phyloP scores from a whole-genome alignment of 805 yeast genomes.

The Wickerhamiella lipophila region DNA sequence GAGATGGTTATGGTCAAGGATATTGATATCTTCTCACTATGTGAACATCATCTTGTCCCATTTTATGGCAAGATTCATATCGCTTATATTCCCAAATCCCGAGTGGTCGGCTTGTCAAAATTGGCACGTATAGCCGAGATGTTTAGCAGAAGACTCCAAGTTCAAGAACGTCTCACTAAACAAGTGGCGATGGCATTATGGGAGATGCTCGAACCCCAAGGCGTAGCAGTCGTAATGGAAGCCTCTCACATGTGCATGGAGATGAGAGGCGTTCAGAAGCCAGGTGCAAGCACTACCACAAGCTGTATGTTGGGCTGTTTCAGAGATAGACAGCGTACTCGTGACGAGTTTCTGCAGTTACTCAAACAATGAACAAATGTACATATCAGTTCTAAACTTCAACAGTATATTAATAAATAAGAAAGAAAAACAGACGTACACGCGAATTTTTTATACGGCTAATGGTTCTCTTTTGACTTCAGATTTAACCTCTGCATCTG shows the following conservation, averaged over 20 bases:
- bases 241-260: constrained; percentile 99
- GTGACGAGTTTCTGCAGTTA: constrained; percentile 86
- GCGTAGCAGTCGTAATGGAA: constrained; percentile 97
- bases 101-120: constrained; percentile 84
- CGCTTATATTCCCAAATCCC: constrained; percentile 92
- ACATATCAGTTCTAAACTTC: background rate
- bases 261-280: constrained; percentile 90
- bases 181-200: constrained; percentile 93
- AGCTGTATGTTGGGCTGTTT: constrained; percentile 97
- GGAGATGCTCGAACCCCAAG: constrained; percentile 84
- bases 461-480: background rate
- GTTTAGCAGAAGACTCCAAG: constrained; percentile 91
- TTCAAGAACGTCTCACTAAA: constrained; percentile 93
- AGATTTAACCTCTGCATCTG: background rate
- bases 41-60: constrained; percentile 97
- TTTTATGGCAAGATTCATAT: constrained; percentile 94
- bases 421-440: background rate
- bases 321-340: constrained; percentile 83
- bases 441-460: background rate
- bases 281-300: constrained; percentile 86
- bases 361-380: constrained; percentile 25
- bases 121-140: constrained; percentile 93
- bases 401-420: constrained; percentile 7
- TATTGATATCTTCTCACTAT: constrained; percentile 79
- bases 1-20: constrained; percentile 98